Base-by-base conservation (phyloP, 768 basidiomycete species). In the Candolleomyces efflorescens region DNA sequence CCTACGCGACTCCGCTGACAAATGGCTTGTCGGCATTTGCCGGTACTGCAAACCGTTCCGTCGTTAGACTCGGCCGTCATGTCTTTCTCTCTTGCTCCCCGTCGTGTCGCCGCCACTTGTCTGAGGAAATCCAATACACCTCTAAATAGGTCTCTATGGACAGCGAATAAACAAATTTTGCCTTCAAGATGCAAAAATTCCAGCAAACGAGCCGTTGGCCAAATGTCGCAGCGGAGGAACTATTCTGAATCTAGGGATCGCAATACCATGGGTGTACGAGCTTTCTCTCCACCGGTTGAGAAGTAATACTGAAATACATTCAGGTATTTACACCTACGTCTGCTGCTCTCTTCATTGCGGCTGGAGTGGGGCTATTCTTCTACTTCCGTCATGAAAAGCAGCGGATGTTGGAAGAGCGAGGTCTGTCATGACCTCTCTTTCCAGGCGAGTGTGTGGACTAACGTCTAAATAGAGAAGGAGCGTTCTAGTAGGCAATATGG, bases 321-420 rank as follows among this genome's bases (percentile, higher is more conserved):
- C 63, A 98, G 95, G 90, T 92, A n/a, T 97, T 98, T 69, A 94
- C 93, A 2, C 94, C 93, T 24, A 80, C 78, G 53, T 86, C 94
- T 1, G 95, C 92, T 0, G 85, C 79, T 0, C 65, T 98, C 20
- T 97, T 99, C 69, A 71, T 96, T n/a, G 74, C 81, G 1, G 87
- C 92, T 6, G 94, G 94, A 1, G 74, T 81, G 11, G 94, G 87
- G 2, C 77, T 99, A 17, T 91, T 85, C 67, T 86, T 82, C 63
- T 98, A 98, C 75, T 98, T 99, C 74, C 81, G 85, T 53, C 76
- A 84, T 56, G 94, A 98, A 71, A 98, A 98, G 75, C 78, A 77
- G 41, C 82, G 87, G 62, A 69, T 96, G 23, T 75, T 82, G 26
- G 90, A 92, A 68, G 78, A 87, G 67, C 87, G 87, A 68, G 85